Conservation (phyloP, 192 early-diverging fungal species). For the Linnemannia zychae region DNA sequence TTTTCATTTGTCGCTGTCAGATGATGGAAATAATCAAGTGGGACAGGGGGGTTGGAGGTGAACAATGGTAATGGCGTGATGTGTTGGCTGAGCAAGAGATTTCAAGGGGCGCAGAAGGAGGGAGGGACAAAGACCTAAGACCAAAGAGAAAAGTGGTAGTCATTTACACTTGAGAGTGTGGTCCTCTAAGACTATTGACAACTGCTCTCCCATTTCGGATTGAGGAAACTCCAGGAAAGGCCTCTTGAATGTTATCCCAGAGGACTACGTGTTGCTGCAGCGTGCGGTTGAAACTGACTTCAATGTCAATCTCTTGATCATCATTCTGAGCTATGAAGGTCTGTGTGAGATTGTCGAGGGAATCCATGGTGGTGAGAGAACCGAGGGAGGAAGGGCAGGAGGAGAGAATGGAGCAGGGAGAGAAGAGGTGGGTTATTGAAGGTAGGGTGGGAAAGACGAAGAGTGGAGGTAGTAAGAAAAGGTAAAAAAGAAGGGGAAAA, state of each 20-base stretch:
- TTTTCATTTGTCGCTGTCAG: too few relatives aligned
- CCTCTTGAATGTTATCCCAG: background rate
- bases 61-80: too few relatives aligned
- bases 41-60: too few relatives aligned
- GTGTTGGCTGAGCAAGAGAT: too few relatives aligned
- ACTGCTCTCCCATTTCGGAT: background rate
- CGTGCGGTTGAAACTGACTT: background rate
- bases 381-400: too few relatives aligned
- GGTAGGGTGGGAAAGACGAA: too few relatives aligned
- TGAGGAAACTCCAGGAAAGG: background rate
- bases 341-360: background rate
- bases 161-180: background rate
- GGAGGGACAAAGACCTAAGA: background rate
- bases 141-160: background rate
- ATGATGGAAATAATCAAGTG: too few relatives aligned
- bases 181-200: background rate
- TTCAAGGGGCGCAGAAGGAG: too few relatives aligned
- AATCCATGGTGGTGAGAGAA: conserved; percentile 1
- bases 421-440: too few relatives aligned
- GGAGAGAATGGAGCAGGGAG: too few relatives aligned
- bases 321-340: background rate
- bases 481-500: too few relatives aligned
- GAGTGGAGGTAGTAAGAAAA: too few relatives aligned
- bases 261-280: background rate
- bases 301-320: background rate